Evolutionary conservation across 2,329 filamentous ascomycete genomes (phyloP).

Genomic region (Pseudodiploospora longispora): DNA sequence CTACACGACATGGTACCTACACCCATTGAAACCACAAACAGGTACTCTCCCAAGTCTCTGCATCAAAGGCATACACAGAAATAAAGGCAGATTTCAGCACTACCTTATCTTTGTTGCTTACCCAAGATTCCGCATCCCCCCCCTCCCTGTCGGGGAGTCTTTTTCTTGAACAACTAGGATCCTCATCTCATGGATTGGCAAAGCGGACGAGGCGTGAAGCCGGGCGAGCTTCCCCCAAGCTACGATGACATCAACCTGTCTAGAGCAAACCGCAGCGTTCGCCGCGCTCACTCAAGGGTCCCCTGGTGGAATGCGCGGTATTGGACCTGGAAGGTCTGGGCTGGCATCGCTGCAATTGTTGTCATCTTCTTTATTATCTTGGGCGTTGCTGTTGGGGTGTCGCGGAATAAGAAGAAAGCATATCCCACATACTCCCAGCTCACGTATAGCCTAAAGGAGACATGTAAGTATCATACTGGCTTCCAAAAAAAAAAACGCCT

Average conservation of each 20-base stretch:
- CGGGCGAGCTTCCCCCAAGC: conserved; percentile 16
- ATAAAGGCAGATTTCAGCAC: too few relatives aligned
- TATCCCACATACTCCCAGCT: conserved; percentile 43
- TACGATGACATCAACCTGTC: conserved; percentile 22
- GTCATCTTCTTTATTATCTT: conserved; percentile 39
- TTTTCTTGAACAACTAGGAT: too few relatives aligned
- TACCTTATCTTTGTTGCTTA: too few relatives aligned
- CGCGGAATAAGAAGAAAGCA: conserved; percentile 27
- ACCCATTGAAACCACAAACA: too few relatives aligned
- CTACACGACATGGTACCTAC: too few relatives aligned
- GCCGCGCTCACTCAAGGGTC: conserved; percentile 16
- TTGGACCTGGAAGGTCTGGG: conserved; percentile 47
- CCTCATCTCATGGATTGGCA: conserved; percentile 1
- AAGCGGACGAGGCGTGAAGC: conserved; percentile 9
- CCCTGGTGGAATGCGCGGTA: conserved; percentile 39
- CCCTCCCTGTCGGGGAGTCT: too few relatives aligned
- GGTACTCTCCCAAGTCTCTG: too few relatives aligned
- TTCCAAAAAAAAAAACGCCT: too few relatives aligned
- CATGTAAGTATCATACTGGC: conserved; percentile 30
- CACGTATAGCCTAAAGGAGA: conserved; percentile 39
- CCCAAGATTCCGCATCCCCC: too few relatives aligned
- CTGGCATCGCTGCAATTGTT: conserved; percentile 24
- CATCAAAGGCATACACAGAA: too few relatives aligned
- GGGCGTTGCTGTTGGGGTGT: conserved; percentile 38
- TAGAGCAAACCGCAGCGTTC: conserved; percentile 12